phyloP scores from a whole-genome alignment of 2,329 filamentous ascomycete species.

The Helminthosporium solani region DNA sequence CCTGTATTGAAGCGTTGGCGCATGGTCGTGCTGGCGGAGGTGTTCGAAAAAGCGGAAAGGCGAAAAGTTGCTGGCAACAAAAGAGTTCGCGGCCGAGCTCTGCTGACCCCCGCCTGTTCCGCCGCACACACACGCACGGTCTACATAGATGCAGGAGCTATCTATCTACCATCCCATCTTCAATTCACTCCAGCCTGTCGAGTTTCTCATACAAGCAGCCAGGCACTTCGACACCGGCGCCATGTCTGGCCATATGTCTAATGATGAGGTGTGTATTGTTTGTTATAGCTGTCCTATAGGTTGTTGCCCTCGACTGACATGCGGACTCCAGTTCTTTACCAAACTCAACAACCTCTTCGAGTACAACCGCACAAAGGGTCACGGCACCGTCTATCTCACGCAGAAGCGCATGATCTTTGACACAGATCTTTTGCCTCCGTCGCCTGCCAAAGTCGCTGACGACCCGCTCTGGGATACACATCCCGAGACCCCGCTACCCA shows the following conservation, averaged over 20 bases:
- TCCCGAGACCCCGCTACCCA: constrained; percentile 61
- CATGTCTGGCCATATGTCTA: constrained; percentile 57
- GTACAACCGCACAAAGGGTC: constrained; percentile 64
- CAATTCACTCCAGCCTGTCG: constrained; percentile 2
- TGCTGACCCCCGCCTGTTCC: constrained; percentile 22
- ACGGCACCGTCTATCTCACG: constrained; percentile 71
- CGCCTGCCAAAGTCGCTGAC: constrained; percentile 45
- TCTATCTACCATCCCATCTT: constrained; percentile 1
- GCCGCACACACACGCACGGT: constrained; percentile 21
- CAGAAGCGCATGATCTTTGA: constrained; percentile 66
- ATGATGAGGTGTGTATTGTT: constrained; percentile 55
- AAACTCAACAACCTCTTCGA: constrained; percentile 68
- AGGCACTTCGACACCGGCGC: constrained; percentile 12
- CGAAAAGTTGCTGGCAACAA: constrained; percentile 17
- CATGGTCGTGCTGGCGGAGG: constrained; percentile 36
- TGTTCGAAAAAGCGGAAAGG: no score
- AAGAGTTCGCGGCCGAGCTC: constrained; percentile 37
- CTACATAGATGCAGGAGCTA: no score
- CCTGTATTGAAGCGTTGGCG: constrained; percentile 38
- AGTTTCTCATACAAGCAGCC: neutral
- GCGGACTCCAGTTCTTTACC: constrained; percentile 72
- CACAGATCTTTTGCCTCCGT: constrained; percentile 39
- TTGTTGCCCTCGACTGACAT: neutral
- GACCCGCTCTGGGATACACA: constrained; percentile 62
- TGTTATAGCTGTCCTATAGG: no score